Conservation (phyloP, 352 stramenopile species). For the Phytopythium kandeliae region DNA sequence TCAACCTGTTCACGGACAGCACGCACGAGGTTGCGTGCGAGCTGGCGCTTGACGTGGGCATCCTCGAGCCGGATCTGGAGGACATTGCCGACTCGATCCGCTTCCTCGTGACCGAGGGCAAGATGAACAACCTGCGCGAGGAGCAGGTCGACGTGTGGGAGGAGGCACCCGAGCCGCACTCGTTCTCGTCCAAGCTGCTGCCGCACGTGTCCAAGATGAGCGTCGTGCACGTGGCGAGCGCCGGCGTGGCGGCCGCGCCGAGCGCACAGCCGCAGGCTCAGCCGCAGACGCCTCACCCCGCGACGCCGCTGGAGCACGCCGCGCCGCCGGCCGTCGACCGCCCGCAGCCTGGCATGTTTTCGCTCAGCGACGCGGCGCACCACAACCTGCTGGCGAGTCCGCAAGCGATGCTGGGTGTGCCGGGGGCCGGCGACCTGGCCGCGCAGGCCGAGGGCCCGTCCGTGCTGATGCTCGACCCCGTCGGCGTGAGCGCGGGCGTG, state of each 20-base stretch:
- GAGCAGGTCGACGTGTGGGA: slow-evolving; percentile 81
- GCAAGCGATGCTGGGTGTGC: neutral
- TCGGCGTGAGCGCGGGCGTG: neutral
- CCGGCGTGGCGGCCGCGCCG: neutral
- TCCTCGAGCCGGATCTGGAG: slow-evolving; percentile 88
- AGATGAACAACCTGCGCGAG: slow-evolving; percentile 79
- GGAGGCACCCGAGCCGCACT: slow-evolving; percentile 80
- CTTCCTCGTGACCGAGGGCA: slow-evolving; percentile 82
- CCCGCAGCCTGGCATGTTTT: slow-evolving; percentile 5
- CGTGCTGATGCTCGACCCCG: slow-evolving; percentile 26
- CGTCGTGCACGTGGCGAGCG: slow-evolving; percentile 32
- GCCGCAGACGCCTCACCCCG: slow-evolving; percentile 1
- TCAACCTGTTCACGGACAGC: slow-evolving; percentile 93
- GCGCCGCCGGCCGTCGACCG: slow-evolving; percentile 7
- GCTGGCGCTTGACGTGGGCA: slow-evolving; percentile 92
- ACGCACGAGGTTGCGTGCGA: slow-evolving; percentile 93
- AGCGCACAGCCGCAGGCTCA: neutral
- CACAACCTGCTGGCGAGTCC: slow-evolving; percentile 7
- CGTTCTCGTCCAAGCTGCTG: slow-evolving; percentile 71
- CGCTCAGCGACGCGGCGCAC: neutral
- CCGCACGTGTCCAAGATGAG: slow-evolving; percentile 80
- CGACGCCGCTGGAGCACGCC: slow-evolving; percentile 1
- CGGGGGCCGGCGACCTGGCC: neutral
- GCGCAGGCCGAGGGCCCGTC: neutral
- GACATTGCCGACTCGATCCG: slow-evolving; percentile 93